A percentile compares a stretch with the other conserved stretches of the same genome.
phyloP scores from a whole-genome alignment of 257 asterid species.

The Solanum etuberosum region DNA sequence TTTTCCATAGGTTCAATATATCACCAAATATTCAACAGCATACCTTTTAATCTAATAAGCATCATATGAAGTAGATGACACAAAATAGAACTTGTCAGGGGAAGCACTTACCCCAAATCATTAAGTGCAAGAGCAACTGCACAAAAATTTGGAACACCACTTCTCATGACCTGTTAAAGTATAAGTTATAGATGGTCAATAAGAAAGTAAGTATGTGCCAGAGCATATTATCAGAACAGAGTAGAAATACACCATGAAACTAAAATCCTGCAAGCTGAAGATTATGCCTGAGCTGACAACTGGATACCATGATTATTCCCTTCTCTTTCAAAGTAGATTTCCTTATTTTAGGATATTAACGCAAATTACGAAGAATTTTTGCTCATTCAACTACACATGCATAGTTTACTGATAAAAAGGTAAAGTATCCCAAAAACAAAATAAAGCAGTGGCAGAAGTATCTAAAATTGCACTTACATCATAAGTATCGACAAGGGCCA shows the following conservation, averaged over 20 bases:
- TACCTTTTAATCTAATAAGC: not conserved
- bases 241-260: not conserved
- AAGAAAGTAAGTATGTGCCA: not conserved
- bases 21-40: not conserved
- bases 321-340: not conserved
- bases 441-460: not conserved
- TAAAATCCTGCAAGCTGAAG: not conserved
- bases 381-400: not conserved
- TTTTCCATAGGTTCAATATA: not conserved
- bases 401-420: not conserved
- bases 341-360: not conserved
- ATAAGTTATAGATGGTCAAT: not conserved
- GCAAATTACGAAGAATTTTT: not conserved
- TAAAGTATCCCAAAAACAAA: not conserved
- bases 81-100: not conserved
- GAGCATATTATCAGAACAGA: not conserved
- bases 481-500: constrained; percentile 94
- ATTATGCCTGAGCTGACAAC: not conserved
- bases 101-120: constrained; percentile 67
- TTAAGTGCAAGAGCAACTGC: constrained; percentile 93
- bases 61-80: not conserved
- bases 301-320: not conserved
- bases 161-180: constrained; percentile 76
- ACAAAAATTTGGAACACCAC: constrained; percentile 92
- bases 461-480: constrained; percentile 48